phyloP scores from a whole-genome alignment of 495 filamentous ascomycete genomes.

The Coniosporium apollinis region DNA sequence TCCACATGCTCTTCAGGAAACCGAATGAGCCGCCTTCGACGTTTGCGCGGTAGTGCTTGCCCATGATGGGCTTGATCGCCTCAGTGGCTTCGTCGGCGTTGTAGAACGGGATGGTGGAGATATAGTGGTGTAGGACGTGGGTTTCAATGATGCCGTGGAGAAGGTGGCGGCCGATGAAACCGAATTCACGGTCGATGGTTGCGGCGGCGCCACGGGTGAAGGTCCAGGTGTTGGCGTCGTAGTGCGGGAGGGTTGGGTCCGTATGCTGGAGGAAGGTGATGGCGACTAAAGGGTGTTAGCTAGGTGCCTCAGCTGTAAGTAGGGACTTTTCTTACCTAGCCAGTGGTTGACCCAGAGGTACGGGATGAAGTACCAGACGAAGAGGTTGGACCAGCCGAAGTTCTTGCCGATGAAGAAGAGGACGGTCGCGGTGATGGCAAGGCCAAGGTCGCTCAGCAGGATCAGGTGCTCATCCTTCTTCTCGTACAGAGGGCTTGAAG shows the following conservation, averaged over 20 bases:
- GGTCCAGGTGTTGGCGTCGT: constrained; percentile 58
- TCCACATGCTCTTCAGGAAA: constrained; percentile 39
- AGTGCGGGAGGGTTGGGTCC: constrained; percentile 73
- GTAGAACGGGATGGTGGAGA: constrained; percentile 78
- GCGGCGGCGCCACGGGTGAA: constrained; percentile 72
- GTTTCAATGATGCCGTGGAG: constrained; percentile 88
- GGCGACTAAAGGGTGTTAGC: constrained; percentile 21
- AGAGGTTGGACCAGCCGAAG: constrained; percentile 70
- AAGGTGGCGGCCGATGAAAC: constrained; percentile 71
- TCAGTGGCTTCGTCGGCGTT: constrained; percentile 76
- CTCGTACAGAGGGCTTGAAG: constrained; percentile 77
- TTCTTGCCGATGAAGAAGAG: constrained; percentile 31
- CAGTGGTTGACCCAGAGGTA: constrained; percentile 99
- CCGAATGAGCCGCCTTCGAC: constrained; percentile 43
- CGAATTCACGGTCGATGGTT: constrained; percentile 79
- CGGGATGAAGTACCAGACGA: constrained; percentile 86
- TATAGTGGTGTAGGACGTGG: constrained; percentile 80
- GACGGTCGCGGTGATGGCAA: constrained; percentile 17
- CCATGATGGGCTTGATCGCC: constrained; percentile 71
- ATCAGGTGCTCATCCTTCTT: constrained; percentile 58
- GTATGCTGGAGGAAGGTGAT: constrained; percentile 81
- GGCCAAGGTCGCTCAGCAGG: constrained; percentile 51
- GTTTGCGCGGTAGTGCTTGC: constrained; percentile 60
- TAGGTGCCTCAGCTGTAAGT: no score
- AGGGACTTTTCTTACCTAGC: constrained; percentile 42